Percentiles rank a stretch among this genome's conserved stretches.
These are phyloP conservation scores for Bassia scoparia DNA, from an alignment of 148 eudicot genomes.

Conservation along the genomic window DNA sequence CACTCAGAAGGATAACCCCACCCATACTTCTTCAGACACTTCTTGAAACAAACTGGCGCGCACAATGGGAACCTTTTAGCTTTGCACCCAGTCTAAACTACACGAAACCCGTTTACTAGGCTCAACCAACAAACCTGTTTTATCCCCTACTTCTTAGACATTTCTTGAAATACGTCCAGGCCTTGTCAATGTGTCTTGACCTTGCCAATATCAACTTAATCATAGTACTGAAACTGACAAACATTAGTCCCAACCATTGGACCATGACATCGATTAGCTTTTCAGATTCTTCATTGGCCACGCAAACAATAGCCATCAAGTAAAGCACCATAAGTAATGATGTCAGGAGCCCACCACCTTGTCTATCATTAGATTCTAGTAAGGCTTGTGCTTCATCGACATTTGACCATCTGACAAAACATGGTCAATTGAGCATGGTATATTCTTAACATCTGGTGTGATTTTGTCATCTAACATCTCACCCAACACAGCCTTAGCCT, in stretches of 20 bases:
- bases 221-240: background rate
- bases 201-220: slow-evolving; percentile 1
- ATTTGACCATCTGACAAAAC: slow-evolving; percentile 12
- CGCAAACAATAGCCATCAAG: slow-evolving; percentile 1
- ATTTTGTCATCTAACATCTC: background rate
- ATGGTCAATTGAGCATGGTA: slow-evolving; percentile 2
- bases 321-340: slow-evolving; percentile 3
- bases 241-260: slow-evolving; percentile 3
- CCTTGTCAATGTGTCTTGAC: background rate
- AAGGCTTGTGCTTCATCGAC: slow-evolving; percentile 3
- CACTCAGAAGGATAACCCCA: background rate
- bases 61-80: background rate
- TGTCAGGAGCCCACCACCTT: slow-evolving; percentile 1
- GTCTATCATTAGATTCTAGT: background rate
- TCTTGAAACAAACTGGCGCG: background rate
- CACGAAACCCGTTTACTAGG: too few species aligned
- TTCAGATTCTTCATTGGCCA: slow-evolving; percentile 1
- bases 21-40: background rate
- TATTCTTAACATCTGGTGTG: background rate
- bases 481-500: background rate
- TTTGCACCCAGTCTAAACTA: too few species aligned
- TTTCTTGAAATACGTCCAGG: background rate
- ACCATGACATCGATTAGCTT: slow-evolving; percentile 11
- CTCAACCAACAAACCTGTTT: background rate
- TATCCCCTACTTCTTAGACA: background rate